Base-by-base conservation (phyloP, 163 green algal genomes). In the Prototheca stagnorum region DNA sequence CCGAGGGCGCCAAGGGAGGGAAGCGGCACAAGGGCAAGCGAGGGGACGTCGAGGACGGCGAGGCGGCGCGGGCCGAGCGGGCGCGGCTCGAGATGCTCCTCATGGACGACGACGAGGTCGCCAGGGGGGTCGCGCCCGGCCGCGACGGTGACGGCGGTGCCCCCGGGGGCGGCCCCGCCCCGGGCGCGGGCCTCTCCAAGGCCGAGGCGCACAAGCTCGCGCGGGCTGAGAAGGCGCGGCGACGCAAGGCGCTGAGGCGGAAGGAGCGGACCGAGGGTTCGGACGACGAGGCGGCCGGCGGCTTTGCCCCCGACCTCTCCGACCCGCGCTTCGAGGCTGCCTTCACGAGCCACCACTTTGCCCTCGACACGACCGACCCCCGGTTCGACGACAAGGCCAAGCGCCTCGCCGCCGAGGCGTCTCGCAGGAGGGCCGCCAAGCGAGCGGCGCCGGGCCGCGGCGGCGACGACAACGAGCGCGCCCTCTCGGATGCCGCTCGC, bases 301-400 rank as follows among this genome's bases (percentile, higher is more conserved):
- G n/a, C n/a, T n/a, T n/a, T n/a, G n/a, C n/a, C n/a, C n/a, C n/a
- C n/a, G n/a, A n/a, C 39, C 40, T 86, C n/a, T 52, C 67, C 0
- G 86, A 96, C 62, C 60, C 72, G 0, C 77, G 87, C 31, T 96
- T 96, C 47, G 19, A 44, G 5, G 47, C 43, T 7, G 61, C 95
- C 27, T 80, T 85, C 51, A 65, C 48, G 4, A 69, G 64, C 14
- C 62, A 68, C 21, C 46, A 77, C 4, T 95, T 81, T 65, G 83
- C 85, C 3, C 64, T 95, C 31, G 86, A 96, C 55, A 86, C 87
- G 2, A 96, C 86, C 16, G 77, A 95, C 70, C 86, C 87, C 1
- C 64, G 75, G 24, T 95, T 79, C 62, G 70, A 65, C 35, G 44
- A 61, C 43, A n/a, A n/a, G n/a, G n/a, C n/a, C n/a, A n/a, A n/a